A percentile compares a stretch with the other conserved stretches of the same genome.
phyloP scores from a whole-genome alignment of 2,329 filamentous ascomycete species.

The Acrocalymma vagum region DNA sequence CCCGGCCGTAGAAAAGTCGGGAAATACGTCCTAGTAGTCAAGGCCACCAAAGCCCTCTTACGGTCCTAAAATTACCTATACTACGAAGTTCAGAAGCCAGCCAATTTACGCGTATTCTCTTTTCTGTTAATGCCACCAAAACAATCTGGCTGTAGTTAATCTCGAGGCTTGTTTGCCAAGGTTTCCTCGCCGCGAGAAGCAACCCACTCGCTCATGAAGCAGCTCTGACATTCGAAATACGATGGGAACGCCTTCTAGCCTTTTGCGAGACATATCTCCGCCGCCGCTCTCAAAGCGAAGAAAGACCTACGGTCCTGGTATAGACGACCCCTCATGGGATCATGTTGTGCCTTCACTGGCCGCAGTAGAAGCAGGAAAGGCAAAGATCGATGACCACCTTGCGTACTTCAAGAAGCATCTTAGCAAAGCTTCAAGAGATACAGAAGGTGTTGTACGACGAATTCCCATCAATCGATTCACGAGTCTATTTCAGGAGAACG shows the following conservation, averaged over 20 bases:
- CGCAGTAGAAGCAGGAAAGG: slow-evolving; percentile 61
- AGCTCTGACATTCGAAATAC: too few relatives aligned
- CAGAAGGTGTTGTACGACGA: slow-evolving; percentile 30
- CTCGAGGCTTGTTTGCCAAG: too few relatives aligned
- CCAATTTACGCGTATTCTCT: too few relatives aligned
- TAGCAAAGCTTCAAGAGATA: slow-evolving; percentile 32
- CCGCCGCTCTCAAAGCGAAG: slow-evolving; percentile 24
- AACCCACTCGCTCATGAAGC: too few relatives aligned
- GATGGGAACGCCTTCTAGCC: slow-evolving; percentile 26
- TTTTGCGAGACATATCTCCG: slow-evolving; percentile 32
- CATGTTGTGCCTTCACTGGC: slow-evolving; percentile 39
- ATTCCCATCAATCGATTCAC: slow-evolving; percentile 54
- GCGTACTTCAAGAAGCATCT: slow-evolving; percentile 57
- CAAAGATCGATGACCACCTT: slow-evolving; percentile 58
- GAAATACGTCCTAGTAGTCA: too few relatives aligned
- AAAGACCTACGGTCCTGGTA: slow-evolving; percentile 9
- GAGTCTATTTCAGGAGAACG: slow-evolving; percentile 58
- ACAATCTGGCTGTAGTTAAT: too few relatives aligned
- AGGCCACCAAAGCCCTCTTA: too few relatives aligned
- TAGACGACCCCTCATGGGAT: not conserved
- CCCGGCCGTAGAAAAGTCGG: too few relatives aligned
- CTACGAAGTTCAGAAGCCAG: too few relatives aligned
- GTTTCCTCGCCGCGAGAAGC: too few relatives aligned
- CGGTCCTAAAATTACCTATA: too few relatives aligned
- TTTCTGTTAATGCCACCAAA: too few relatives aligned